Conservation (phyloP, 2,329 filamentous ascomycete genomes). For the Aspergillus tamarii region DNA sequence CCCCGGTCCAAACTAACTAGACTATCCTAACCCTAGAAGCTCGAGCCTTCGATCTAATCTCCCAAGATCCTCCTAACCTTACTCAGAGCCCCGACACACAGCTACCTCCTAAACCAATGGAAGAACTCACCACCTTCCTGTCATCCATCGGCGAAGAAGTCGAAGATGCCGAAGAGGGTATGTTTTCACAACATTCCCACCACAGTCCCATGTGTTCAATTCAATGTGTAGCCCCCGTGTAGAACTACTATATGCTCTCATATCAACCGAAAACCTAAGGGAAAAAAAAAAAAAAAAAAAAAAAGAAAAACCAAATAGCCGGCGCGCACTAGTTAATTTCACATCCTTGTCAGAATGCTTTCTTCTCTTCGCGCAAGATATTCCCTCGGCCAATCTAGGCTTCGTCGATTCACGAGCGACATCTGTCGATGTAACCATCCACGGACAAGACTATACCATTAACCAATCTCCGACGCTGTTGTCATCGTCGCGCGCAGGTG, state of each 20-base stretch:
- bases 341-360: slow-evolving; percentile 71
- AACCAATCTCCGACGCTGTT: slow-evolving; percentile 83
- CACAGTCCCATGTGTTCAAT: not conserved
- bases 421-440: slow-evolving; percentile 68
- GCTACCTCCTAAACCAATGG: slow-evolving; percentile 8
- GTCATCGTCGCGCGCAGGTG: slow-evolving; percentile 71
- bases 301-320: not conserved
- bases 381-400: slow-evolving; percentile 77
- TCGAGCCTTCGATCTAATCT: slow-evolving; percentile 1
- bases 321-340: slow-evolving; percentile 4
- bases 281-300: no score
- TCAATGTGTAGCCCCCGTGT: not conserved
- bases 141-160: slow-evolving; percentile 54
- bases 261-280: not conserved
- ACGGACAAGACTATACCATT: slow-evolving; percentile 71
- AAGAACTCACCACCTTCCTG: slow-evolving; percentile 39
- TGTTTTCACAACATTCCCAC: slow-evolving; percentile 9
- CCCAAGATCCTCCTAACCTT: not conserved
- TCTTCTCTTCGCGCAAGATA: slow-evolving; percentile 75
- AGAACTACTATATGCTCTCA: not conserved
- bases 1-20: not conserved
- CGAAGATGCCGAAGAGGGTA: slow-evolving; percentile 64
- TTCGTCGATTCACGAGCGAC: slow-evolving; percentile 76
- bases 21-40: not conserved
- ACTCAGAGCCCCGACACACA: not conserved